Percentiles rank a stretch among this genome's conserved stretches.
Conservation (phyloP, 176 grass and related monocot genomes). For the Olyra latifolia region DNA sequence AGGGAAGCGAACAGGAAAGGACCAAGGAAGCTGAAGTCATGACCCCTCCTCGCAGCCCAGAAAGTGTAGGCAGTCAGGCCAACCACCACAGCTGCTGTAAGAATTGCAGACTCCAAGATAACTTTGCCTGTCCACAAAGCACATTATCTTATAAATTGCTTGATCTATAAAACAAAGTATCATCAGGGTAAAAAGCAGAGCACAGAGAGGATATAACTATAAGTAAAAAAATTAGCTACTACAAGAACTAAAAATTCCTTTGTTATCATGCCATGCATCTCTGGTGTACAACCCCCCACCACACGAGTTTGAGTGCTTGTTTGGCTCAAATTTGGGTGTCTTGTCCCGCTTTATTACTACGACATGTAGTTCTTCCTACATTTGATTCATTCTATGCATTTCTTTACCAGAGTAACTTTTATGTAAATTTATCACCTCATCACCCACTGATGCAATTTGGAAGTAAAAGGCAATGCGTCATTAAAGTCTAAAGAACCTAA, state of each 20-base stretch:
- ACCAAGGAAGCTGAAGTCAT: conserved; percentile 92
- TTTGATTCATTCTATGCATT: not conserved
- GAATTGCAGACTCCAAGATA: conserved; percentile 88
- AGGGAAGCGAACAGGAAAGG: conserved; percentile 84
- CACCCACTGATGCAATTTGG: not conserved
- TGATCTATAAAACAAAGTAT: not conserved
- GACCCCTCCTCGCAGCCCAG: conserved; percentile 79
- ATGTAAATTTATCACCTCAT: not conserved
- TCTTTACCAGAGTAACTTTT: not conserved
- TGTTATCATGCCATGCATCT: not conserved
- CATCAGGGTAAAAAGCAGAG: not conserved
- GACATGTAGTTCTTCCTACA: too few species aligned
- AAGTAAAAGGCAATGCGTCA: not conserved
- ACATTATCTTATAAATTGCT: not conserved
- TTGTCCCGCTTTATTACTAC: too few species aligned
- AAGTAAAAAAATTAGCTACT: not conserved
- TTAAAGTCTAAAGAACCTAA: not conserved
- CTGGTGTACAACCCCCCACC: too few species aligned
- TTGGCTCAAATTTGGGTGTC: too few species aligned
- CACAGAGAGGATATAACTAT: not conserved
- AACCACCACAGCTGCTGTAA: conserved; percentile 76
- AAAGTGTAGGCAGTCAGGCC: conserved; percentile 92
- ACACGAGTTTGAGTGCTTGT: too few species aligned
- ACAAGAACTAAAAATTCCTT: not conserved
- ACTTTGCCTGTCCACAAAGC: conserved; percentile 63